Evolutionary conservation across 805 yeast species (phyloP).

Genomic region (Yarrowia porcina): DNA sequence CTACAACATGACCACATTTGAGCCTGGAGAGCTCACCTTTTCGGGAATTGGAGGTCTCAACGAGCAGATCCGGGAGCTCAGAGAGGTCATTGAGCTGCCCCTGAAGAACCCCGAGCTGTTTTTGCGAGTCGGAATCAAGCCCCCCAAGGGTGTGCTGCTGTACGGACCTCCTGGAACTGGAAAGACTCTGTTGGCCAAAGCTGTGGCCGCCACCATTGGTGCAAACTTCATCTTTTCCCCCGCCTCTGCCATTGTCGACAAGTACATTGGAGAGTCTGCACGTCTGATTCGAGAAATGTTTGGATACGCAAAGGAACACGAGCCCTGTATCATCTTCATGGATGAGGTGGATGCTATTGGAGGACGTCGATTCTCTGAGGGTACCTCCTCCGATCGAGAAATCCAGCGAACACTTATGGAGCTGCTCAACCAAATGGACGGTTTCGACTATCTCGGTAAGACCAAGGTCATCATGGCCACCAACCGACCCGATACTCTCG

Average conservation of each 20-base stretch:
- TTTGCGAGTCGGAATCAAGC: constrained; percentile 92
- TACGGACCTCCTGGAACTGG: constrained; percentile 99
- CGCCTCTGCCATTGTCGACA: constrained; percentile 96
- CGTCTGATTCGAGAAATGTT: constrained; percentile 97
- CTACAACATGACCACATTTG: constrained; percentile 96
- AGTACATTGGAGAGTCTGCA: constrained; percentile 97
- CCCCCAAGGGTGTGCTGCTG: constrained; percentile 96
- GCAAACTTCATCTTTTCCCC: constrained; percentile 98
- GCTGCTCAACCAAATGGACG: constrained; percentile 95
- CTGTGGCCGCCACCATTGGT: constrained; percentile 97
- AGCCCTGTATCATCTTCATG: constrained; percentile 96
- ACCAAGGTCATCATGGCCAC: constrained; percentile 99
- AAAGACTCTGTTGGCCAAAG: constrained; percentile 91
- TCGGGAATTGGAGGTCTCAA: constrained; percentile 93
- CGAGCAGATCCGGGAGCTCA: constrained; percentile 91
- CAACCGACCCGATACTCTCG: constrained; percentile 97
- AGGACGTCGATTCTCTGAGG: constrained; percentile 95
- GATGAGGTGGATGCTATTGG: constrained; percentile 99
- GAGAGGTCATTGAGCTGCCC: constrained; percentile 97
- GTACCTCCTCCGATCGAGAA: constrained; percentile 98
- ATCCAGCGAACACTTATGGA: constrained; percentile 98
- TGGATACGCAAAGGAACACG: constrained; percentile 95
- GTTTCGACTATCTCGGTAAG: constrained; percentile 93
- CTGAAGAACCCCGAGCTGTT: constrained; percentile 95
- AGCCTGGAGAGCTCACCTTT: constrained; percentile 95